These are phyloP conservation scores for Breviolum minutum DNA, from an alignment of 73 alveolate species.

Conservation along the genomic window DNA sequence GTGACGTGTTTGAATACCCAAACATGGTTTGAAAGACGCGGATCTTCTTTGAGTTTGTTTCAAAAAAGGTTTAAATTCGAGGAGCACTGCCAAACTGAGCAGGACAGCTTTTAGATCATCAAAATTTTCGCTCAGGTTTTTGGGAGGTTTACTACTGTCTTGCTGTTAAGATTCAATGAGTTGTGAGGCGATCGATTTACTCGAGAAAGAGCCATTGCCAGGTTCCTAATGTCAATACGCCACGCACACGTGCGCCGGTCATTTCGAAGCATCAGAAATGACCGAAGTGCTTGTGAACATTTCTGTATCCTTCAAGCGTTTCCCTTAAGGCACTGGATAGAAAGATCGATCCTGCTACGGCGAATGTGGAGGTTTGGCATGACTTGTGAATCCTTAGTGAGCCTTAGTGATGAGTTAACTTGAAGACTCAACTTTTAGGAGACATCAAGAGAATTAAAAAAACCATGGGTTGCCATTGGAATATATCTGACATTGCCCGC, in stretches of 20 bases:
- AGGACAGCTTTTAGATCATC: too few relatives aligned
- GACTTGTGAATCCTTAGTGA: background rate
- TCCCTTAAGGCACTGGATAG: constrained; percentile 8
- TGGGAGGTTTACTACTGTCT: too few relatives aligned
- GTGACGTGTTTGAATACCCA: too few relatives aligned
- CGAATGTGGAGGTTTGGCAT: constrained; percentile 56
- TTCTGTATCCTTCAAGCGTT: background rate
- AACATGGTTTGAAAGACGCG: too few relatives aligned
- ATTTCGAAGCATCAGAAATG: background rate
- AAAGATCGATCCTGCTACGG: constrained; percentile 48
- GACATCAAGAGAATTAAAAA: too few relatives aligned
- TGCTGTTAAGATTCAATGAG: background rate
- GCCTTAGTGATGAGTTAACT: background rate
- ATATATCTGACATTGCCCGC: too few relatives aligned
- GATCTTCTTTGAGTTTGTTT: too few relatives aligned
- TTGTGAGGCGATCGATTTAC: constrained; percentile 58
- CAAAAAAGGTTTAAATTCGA: too few relatives aligned
- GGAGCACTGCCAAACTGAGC: too few relatives aligned
- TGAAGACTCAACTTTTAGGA: background rate
- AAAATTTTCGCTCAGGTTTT: too few relatives aligned
- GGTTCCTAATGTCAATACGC: background rate
- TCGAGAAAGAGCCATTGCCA: constrained; percentile 26
- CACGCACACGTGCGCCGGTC: background rate
- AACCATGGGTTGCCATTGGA: too few relatives aligned
- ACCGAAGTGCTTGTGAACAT: background rate